Base-by-base conservation (phyloP, 2,329 filamentous ascomycete species). In the Trichoderma sp. region DNA sequence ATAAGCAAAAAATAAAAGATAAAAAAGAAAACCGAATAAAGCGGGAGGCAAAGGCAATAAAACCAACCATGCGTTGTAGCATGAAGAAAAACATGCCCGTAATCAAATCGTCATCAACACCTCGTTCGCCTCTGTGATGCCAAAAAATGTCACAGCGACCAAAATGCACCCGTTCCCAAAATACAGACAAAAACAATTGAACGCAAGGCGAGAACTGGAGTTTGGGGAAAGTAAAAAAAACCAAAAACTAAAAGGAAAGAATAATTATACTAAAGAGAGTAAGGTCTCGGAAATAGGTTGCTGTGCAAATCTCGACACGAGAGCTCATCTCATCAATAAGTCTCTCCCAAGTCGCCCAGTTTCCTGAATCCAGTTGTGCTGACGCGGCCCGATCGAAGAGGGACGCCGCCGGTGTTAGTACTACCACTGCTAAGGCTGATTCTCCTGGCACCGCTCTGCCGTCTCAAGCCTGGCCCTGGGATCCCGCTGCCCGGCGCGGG, bases 281-380 rank as follows among this genome's bases (percentile, higher is more conserved):
- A 39, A 69, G 12, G 26, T 60, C 57, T 34, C 28, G 39, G 66
- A 62, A 36, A 70, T 39, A 12, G 11, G 58, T 21, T 15, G 15
- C 28, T 36, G 57, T 61, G 56, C 57, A 62, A 62, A 32, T 70
- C 66, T 70, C 6, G 24, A 62, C 26, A 9, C 28, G 21, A 51
- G 57, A 62, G 66, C 57, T 70, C 64, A 67, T 67, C 24, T 57
- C 34, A 58, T 81, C 78, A 88, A 74, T 87, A 88, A 9, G 86
- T 88, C 82, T 88, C 86, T 70, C 86, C 86, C 72, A 87, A 78
- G 73, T 88, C 86, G 72, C 82, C 82, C 71, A 87, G 75, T 74
- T 81, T 85, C 75, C 81, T 81, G 60, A 79, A 76, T 53, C 80
- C 80, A 67, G 77, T 78, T 32, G 78, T 76, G 71, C 78, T 79